These are phyloP conservation scores for Fremontodendron californicum DNA, from an alignment of 345 rosid genomes.

Conservation along the genomic window DNA sequence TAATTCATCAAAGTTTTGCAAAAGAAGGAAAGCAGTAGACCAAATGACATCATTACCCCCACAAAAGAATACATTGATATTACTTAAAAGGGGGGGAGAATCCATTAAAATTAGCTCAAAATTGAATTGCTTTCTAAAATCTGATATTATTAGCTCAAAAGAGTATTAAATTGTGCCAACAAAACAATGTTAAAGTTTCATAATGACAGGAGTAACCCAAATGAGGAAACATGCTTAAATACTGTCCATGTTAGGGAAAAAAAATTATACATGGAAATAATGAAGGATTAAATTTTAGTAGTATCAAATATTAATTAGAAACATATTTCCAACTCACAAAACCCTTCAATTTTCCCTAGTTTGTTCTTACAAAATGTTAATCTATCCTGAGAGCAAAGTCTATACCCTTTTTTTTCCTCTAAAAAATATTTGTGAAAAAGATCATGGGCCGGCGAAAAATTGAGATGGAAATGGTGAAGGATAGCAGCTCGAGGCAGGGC, in stretches of 20 bases:
- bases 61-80: no score
- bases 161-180: background rate
- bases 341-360: background rate
- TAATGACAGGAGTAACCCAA: background rate
- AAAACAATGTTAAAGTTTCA: background rate
- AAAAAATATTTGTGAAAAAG: background rate
- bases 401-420: no score
- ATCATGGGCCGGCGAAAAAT: constrained; percentile 60
- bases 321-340: background rate
- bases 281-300: background rate
- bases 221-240: background rate
- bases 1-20: no score
- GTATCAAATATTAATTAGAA: constrained; percentile 9
- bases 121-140: constrained; percentile 1
- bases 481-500: constrained; percentile 51
- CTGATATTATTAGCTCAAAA: background rate
- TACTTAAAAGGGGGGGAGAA: no score
- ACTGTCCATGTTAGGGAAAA: background rate
- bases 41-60: no score
- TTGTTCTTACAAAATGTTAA: background rate
- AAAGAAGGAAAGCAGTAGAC: no score
- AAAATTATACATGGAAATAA: background rate
- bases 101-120: background rate
- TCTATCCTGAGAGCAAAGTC: no score
- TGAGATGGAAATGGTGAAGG: constrained; percentile 52